Conservation (phyloP, 2,329 filamentous ascomycete genomes). For the Ramularia endophylla region DNA sequence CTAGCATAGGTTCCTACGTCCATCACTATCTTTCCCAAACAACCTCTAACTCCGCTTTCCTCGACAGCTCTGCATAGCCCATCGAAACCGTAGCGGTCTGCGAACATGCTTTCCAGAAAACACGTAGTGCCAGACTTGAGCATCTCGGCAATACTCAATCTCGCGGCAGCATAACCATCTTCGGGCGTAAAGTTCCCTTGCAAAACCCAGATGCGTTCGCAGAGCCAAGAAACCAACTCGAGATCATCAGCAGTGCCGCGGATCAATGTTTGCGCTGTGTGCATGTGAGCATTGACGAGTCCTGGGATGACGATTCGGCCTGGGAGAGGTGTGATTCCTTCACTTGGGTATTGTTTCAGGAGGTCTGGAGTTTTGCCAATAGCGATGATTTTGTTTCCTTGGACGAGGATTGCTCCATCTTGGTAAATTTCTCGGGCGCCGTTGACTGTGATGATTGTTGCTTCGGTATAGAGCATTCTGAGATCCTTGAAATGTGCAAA, state of each 20-base stretch:
- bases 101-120: no score
- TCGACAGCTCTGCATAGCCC: no score
- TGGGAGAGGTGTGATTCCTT: slow-evolving; percentile 31
- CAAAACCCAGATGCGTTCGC: no score
- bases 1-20: no score
- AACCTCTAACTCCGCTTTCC: no score
- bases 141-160: no score
- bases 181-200: no score
- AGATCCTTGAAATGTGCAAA: no score
- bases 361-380: slow-evolving; percentile 39
- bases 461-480: slow-evolving; percentile 42
- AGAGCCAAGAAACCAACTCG: slow-evolving; percentile 46
- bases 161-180: no score
- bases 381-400: slow-evolving; percentile 36
- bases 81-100: no score
- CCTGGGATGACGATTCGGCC: slow-evolving; percentile 46
- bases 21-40: no score
- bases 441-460: slow-evolving; percentile 50
- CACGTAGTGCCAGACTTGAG: no score
- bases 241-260: slow-evolving; percentile 47
- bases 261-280: slow-evolving; percentile 46
- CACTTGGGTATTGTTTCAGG: slow-evolving; percentile 23
- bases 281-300: slow-evolving; percentile 47
- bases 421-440: slow-evolving; percentile 39
- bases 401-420: slow-evolving; percentile 43